Conservation (phyloP, 805 yeast species). For the Zygosaccharomyces gambellarensis region DNA sequence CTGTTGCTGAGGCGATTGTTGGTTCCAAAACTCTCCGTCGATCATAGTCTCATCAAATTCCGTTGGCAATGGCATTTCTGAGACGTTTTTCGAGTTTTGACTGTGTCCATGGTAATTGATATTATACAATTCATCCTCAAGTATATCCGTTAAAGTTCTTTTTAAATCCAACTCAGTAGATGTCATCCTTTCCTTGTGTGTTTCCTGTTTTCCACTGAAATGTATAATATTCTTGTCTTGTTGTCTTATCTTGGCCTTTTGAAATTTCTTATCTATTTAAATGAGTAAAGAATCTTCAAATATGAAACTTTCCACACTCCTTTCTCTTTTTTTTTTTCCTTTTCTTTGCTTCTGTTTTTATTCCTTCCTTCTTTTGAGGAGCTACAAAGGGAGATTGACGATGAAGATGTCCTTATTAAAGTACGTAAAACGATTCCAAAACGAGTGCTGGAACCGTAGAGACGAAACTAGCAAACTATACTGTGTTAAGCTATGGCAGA, state of each 20-base stretch:
- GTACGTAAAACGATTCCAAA: neutral
- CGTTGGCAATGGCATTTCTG: slow-evolving; percentile 10
- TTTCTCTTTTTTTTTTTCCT: neutral
- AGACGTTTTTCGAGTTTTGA: slow-evolving; percentile 10
- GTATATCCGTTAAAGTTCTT: slow-evolving; percentile 33
- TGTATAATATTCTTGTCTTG: neutral
- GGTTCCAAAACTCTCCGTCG: slow-evolving; percentile 5
- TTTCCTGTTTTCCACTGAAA: neutral
- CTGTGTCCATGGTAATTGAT: slow-evolving; percentile 13
- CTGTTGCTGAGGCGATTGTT: slow-evolving; percentile 1
- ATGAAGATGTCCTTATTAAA: neutral
- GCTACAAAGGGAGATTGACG: neutral
- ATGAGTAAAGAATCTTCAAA: slow-evolving; percentile 7
- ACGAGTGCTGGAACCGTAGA: neutral
- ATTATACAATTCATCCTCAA: slow-evolving; percentile 34
- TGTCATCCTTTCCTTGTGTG: slow-evolving; percentile 9
- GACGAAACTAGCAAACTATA: neutral
- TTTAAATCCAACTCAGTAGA: slow-evolving; percentile 17
- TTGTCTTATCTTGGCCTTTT: neutral
- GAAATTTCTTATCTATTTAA: slow-evolving; percentile 3
- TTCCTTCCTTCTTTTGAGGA: neutral
- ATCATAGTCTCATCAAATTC: slow-evolving; percentile 11
- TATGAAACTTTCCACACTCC: neutral
- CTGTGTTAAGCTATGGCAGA: no score
- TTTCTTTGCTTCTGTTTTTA: neutral